Base-by-base conservation (phyloP, 805 yeast species). In the Alloascoidea hylecoeti region DNA sequence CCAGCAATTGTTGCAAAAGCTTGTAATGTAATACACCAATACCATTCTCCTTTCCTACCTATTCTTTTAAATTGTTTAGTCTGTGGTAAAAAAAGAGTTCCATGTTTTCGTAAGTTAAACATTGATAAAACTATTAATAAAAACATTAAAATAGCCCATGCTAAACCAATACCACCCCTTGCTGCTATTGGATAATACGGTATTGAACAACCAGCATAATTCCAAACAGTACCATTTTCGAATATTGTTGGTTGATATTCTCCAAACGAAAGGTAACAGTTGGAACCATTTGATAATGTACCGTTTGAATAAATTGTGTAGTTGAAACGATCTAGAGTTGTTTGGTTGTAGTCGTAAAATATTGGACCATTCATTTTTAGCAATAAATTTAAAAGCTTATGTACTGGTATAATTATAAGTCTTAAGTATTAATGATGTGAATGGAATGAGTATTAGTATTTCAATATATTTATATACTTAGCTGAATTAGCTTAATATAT, bases 31-130 rank as follows among this genome's bases (percentile, higher is more conserved):
- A 51, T 18, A 32, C 48, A 41, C 51, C 55, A 49, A 37, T 51
- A 50, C 56, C 56, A 51, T 18, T 48, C 55, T 49, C 51, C 49
- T 28, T 49, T 42, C 4, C 55, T 38, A 14, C 50, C 42, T 18
- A 48, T 15, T 15, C 44, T 42, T 23, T 41, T 43, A 18, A 46
- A 42, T 37, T 50, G 50, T 18, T 38, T 35, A 4, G 37, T 18
- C 14, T 33, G 17, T 34, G 39, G 43, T n/a, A n/a, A n/a, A 33
- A 35, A 48, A 15, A 33, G 33, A 37, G 30, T 33, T 9, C 56
- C 55, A 33, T 49, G 51, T 36, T 49, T 50, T 23, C 49, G 40
- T 12, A 51, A 46, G 39, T 46, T 44, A 40, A 42, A 45, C 40
- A 50, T 35, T n/a, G 55, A 41, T 19, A 47, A 34, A 16, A 50